A percentile compares a stretch with the other conserved stretches of the same genome.
These are phyloP conservation scores for Platanus orientalis DNA, from an alignment of 164 flowering plant species.

Conservation along the genomic window DNA sequence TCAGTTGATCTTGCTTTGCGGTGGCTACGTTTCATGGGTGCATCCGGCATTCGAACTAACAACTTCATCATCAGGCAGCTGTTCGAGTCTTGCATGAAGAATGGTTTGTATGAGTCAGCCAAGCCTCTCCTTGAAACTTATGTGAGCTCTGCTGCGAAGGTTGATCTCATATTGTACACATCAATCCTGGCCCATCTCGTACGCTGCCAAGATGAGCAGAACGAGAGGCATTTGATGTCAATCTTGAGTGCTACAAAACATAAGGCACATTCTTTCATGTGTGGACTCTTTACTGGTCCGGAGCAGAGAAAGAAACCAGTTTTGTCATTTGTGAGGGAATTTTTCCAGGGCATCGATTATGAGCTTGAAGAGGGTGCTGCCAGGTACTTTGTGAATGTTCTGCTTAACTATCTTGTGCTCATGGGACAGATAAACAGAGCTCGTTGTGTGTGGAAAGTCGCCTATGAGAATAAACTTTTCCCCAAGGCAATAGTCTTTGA, in stretches of 20 bases:
- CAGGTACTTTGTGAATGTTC: slow-evolving; percentile 85
- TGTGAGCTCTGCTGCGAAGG: slow-evolving; percentile 75
- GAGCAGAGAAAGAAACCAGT: slow-evolving; percentile 93
- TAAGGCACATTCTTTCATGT: slow-evolving; percentile 88
- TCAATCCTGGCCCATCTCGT: slow-evolving; percentile 88
- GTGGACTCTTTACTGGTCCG: slow-evolving; percentile 91
- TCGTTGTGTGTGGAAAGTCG: slow-evolving; percentile 96
- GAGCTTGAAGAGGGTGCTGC: slow-evolving; percentile 91
- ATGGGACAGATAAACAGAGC: slow-evolving; percentile 99
- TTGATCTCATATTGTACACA: slow-evolving; percentile 90
- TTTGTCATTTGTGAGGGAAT: slow-evolving; percentile 81
- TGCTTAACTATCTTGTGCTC: slow-evolving; percentile 89
- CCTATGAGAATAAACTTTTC: slow-evolving; percentile 93
- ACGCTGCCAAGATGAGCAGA: slow-evolving; percentile 85
- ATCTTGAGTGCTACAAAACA: slow-evolving; percentile 81
- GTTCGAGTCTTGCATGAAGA: slow-evolving; percentile 97
- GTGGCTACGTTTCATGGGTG: slow-evolving; percentile 95
- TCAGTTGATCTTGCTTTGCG: slow-evolving; percentile 87
- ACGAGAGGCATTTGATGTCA: slow-evolving; percentile 86
- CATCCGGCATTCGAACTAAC: slow-evolving; percentile 87
- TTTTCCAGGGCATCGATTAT: slow-evolving; percentile 82
- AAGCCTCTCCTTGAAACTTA: slow-evolving; percentile 90
- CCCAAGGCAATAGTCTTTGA: slow-evolving; percentile 97
- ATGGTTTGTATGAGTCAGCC: slow-evolving; percentile 77
- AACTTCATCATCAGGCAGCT: slow-evolving; percentile 88